phyloP scores from a whole-genome alignment of 2,329 filamentous ascomycete species.

The Chaetomium sp. region DNA sequence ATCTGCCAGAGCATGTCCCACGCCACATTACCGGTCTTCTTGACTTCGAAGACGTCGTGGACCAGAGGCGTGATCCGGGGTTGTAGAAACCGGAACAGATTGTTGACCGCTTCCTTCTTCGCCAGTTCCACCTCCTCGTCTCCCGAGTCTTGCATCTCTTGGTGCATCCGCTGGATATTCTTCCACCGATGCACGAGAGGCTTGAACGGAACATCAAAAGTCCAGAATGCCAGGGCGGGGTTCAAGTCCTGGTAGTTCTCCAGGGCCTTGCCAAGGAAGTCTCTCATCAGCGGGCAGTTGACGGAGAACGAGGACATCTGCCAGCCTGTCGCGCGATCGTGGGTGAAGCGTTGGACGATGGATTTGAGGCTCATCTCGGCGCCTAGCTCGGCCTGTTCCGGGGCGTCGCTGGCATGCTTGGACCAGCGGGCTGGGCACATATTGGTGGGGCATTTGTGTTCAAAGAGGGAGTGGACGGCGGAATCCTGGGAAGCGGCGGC shows the following conservation, averaged over 20 bases:
- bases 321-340: slow-evolving; percentile 26
- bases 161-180: slow-evolving; percentile 17
- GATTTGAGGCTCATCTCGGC: slow-evolving; percentile 22
- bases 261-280: slow-evolving; percentile 26
- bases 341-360: slow-evolving; percentile 30
- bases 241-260: slow-evolving; percentile 31
- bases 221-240: slow-evolving; percentile 29
- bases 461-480: slow-evolving; percentile 15
- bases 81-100: slow-evolving; percentile 28
- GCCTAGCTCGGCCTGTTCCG: slow-evolving; percentile 25
- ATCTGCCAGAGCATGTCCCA: slow-evolving; percentile 32
- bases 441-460: slow-evolving; percentile 22
- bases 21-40: slow-evolving; percentile 27
- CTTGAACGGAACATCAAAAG: slow-evolving; percentile 29
- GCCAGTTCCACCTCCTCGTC: background rate
- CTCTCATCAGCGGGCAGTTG: slow-evolving; percentile 28
- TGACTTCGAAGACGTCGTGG: slow-evolving; percentile 23
- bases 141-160: background rate
- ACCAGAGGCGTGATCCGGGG: slow-evolving; percentile 28
- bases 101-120: slow-evolving; percentile 7
- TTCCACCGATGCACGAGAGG: slow-evolving; percentile 34
- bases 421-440: slow-evolving; percentile 27
- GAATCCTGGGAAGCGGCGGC: background rate
- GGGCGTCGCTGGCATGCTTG: slow-evolving; percentile 24
- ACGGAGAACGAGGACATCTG: slow-evolving; percentile 28